Percentiles rank a stretch among this genome's conserved stretches.
phyloP scores from a whole-genome alignment of 768 basidiomycete species.

The Chiua virens region DNA sequence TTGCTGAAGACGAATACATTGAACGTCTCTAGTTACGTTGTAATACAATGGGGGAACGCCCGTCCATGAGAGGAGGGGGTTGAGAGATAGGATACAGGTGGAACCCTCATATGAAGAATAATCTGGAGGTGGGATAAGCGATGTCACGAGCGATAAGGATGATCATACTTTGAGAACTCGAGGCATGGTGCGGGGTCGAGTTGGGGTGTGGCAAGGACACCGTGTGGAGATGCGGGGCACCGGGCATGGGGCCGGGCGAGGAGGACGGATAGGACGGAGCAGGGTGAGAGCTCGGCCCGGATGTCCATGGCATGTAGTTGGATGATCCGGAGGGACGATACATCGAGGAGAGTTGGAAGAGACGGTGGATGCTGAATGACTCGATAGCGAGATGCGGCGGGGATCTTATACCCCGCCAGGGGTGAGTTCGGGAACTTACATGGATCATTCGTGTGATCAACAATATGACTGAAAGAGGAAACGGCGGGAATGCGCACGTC shows the following conservation, averaged over 20 bases:
- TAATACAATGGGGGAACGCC: slow-evolving; percentile 19
- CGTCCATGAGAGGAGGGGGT: slow-evolving; percentile 26
- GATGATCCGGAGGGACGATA: slow-evolving; percentile 15
- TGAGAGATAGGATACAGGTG: slow-evolving; percentile 22
- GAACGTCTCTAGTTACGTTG: slow-evolving; percentile 27
- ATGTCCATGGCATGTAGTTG: slow-evolving; percentile 23
- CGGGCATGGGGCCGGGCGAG: slow-evolving; percentile 22
- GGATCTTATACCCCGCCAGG: slow-evolving; percentile 28
- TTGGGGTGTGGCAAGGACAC: slow-evolving; percentile 34
- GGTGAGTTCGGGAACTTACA: slow-evolving; percentile 21
- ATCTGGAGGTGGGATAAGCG: slow-evolving; percentile 13
- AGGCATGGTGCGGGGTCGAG: slow-evolving; percentile 16
- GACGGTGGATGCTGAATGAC: slow-evolving; percentile 20
- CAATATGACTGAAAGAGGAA: slow-evolving; percentile 11
- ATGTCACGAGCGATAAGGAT: neutral
- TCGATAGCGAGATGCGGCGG: slow-evolving; percentile 8
- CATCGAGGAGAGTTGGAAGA: slow-evolving; percentile 19
- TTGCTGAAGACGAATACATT: slow-evolving; percentile 19
- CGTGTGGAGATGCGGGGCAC: slow-evolving; percentile 26
- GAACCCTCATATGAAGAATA: slow-evolving; percentile 4
- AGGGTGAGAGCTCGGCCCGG: slow-evolving; percentile 3
- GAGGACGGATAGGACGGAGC: slow-evolving; percentile 10
- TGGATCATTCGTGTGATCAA: slow-evolving; percentile 13
- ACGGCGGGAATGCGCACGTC: slow-evolving; percentile 30
- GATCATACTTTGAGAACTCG: slow-evolving; percentile 19